These are phyloP conservation scores for Penicillium crustosum DNA, from an alignment of 2,329 filamentous ascomycete species.

Conservation along the genomic window DNA sequence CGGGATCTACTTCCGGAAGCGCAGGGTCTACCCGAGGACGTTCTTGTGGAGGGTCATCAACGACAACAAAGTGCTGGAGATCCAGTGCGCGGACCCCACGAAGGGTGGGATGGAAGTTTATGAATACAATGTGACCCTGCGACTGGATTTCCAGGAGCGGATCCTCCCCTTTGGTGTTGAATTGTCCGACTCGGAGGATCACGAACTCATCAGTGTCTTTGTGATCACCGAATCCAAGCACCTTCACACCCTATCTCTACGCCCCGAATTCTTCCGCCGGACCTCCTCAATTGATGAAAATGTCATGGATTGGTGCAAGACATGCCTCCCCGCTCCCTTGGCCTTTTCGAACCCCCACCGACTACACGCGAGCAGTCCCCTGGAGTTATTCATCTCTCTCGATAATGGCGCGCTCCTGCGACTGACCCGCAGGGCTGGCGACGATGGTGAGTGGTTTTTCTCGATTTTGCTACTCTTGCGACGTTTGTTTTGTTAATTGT, in stretches of 20 bases:
- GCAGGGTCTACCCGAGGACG: constrained; percentile 73
- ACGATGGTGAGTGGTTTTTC: constrained; percentile 46
- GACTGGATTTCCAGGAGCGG: constrained; percentile 71
- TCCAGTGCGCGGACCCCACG: constrained; percentile 78
- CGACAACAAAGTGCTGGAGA: constrained; percentile 73
- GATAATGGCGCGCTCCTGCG: constrained; percentile 56
- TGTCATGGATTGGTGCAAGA: constrained; percentile 73
- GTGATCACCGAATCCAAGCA: constrained; percentile 76
- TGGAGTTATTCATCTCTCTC: constrained; percentile 73
- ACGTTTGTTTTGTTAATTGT: constrained; percentile 17
- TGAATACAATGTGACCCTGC: constrained; percentile 73
- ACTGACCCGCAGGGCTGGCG: constrained; percentile 61
- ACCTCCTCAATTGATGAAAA: constrained; percentile 68
- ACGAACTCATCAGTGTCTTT: constrained; percentile 75
- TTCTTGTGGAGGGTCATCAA: constrained; percentile 91
- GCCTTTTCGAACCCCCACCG: constrained; percentile 77
- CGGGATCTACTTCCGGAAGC: constrained; percentile 79
- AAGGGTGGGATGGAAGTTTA: constrained; percentile 60
- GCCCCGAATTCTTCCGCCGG: constrained; percentile 77
- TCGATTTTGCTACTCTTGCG: not conserved
- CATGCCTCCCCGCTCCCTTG: constrained; percentile 70
- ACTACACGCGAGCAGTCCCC: constrained; percentile 69
- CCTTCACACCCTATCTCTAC: constrained; percentile 79
- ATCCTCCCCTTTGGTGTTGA: constrained; percentile 78
- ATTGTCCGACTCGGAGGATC: constrained; percentile 75